These are phyloP conservation scores for Thuidium tamariscinum DNA, from an alignment of 225 moss, liverwort and hornwort genomes.

Conservation along the genomic window DNA sequence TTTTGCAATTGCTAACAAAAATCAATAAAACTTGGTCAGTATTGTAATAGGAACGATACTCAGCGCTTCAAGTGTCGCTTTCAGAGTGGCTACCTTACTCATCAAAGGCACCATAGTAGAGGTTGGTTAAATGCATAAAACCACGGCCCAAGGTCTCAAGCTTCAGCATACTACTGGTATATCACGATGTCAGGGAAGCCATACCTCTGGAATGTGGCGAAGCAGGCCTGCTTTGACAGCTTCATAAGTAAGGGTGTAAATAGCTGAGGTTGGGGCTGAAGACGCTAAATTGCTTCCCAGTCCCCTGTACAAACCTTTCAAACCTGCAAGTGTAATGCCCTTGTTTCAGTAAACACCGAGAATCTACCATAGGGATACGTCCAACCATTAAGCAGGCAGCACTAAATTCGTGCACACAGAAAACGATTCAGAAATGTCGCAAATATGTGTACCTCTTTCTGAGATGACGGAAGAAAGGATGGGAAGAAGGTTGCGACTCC, in stretches of 20 bases:
- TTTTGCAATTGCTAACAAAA: neutral
- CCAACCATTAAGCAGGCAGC: neutral
- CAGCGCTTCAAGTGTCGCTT: neutral
- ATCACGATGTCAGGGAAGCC: neutral
- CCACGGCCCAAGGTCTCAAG: neutral
- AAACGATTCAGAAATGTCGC: neutral
- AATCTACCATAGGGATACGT: neutral
- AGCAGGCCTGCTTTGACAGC: slow-evolving; percentile 50
- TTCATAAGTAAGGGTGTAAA: slow-evolving; percentile 53
- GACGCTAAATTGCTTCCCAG: slow-evolving; percentile 50
- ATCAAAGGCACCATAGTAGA: neutral
- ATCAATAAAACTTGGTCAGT: neutral
- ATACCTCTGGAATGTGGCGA: slow-evolving; percentile 36
- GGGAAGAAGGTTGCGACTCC: slow-evolving; percentile 39
- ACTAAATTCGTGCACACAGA: neutral
- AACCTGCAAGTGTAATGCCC: slow-evolving; percentile 16
- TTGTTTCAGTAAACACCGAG: neutral
- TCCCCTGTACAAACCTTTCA: slow-evolving; percentile 54
- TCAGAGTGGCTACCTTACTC: neutral
- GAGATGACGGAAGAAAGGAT: slow-evolving; percentile 46
- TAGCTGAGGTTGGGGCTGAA: slow-evolving; percentile 50
- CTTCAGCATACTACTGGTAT: neutral
- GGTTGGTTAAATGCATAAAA: neutral
- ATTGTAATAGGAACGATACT: neutral
- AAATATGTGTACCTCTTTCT: slow-evolving; percentile 15